Evolutionary conservation across 108 stramenopile species (phyloP).

Genomic region (Nitzschia inconspicua): DNA sequence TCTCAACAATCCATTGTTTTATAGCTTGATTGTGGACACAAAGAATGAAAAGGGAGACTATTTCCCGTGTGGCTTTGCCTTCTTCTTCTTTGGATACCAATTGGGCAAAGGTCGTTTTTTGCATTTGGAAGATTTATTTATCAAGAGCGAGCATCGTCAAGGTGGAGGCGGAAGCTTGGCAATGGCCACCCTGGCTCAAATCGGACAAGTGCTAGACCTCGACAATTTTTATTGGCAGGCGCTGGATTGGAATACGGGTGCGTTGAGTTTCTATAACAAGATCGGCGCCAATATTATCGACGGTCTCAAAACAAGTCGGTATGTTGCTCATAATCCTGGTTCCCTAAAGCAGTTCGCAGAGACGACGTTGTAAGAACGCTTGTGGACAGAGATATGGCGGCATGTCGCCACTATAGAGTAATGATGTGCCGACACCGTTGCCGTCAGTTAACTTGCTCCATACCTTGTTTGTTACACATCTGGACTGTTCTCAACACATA

Average conservation of each 20-base stretch:
- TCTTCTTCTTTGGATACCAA: slow-evolving; percentile 42
- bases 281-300: slow-evolving; percentile 38
- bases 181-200: slow-evolving; percentile 39
- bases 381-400: too few species aligned
- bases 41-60: background rate
- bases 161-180: slow-evolving; percentile 44
- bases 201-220: slow-evolving; percentile 22
- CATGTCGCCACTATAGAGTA: too few species aligned
- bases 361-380: too few species aligned
- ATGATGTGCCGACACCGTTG: too few species aligned
- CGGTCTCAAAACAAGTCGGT: slow-evolving; percentile 34
- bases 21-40: slow-evolving; percentile 25
- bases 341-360: too few species aligned
- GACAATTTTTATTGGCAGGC: slow-evolving; percentile 50
- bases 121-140: slow-evolving; percentile 61
- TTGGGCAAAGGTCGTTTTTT: slow-evolving; percentile 36
- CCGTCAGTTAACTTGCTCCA: too few species aligned
- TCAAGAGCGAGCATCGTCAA: slow-evolving; percentile 39
- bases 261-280: slow-evolving; percentile 46
- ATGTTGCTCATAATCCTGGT: too few species aligned
- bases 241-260: slow-evolving; percentile 55
- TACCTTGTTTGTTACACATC: too few species aligned
- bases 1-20: slow-evolving; percentile 21
- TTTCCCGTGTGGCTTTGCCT: slow-evolving; percentile 56
- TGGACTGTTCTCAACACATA: too few species aligned